A percentile compares a stretch with the other conserved stretches of the same genome.
phyloP scores from a whole-genome alignment of 495 filamentous ascomycete genomes.

The Aspergillus olivimuriae region DNA sequence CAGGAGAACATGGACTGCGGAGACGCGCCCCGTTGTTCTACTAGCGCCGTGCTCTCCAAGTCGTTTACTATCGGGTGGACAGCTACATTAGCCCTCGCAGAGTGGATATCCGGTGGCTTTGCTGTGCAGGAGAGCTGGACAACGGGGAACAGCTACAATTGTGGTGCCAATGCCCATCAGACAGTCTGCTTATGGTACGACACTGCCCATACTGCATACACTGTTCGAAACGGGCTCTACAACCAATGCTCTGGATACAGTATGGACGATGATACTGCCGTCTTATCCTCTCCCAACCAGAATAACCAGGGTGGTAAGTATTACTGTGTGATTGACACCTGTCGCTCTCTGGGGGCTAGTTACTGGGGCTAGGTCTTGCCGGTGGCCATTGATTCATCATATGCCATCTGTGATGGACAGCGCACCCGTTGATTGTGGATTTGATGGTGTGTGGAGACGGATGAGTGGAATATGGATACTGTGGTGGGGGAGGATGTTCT shows the following conservation, averaged over 20 bases:
- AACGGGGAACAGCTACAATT: slow-evolving; percentile 3
- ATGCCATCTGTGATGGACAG: too few species aligned
- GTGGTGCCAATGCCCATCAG: slow-evolving; percentile 4
- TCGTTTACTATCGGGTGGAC: neutral
- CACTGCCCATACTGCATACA: slow-evolving; percentile 12
- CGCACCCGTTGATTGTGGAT: too few species aligned
- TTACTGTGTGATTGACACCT: slow-evolving; percentile 11
- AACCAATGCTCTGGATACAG: neutral
- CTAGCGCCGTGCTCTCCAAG: neutral
- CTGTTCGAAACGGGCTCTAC: slow-evolving; percentile 1
- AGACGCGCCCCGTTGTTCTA: neutral
- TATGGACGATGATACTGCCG: neutral
- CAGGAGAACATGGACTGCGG: slow-evolving; percentile 1
- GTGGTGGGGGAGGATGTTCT: too few species aligned
- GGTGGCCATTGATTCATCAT: slow-evolving; percentile 10
- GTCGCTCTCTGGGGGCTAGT: slow-evolving; percentile 4
- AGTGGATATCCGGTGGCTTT: slow-evolving; percentile 10
- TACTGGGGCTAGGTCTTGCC: slow-evolving; percentile 12
- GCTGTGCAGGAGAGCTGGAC: slow-evolving; percentile 7
- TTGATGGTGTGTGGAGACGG: too few species aligned
- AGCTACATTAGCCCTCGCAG: neutral
- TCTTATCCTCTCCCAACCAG: slow-evolving; percentile 6
- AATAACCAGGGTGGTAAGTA: slow-evolving; percentile 10
- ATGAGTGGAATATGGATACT: too few species aligned
- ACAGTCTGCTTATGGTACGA: slow-evolving; percentile 14